Evolutionary conservation across 805 yeast genomes (phyloP).

Genomic region (Yarrowia yakushimensis): DNA sequence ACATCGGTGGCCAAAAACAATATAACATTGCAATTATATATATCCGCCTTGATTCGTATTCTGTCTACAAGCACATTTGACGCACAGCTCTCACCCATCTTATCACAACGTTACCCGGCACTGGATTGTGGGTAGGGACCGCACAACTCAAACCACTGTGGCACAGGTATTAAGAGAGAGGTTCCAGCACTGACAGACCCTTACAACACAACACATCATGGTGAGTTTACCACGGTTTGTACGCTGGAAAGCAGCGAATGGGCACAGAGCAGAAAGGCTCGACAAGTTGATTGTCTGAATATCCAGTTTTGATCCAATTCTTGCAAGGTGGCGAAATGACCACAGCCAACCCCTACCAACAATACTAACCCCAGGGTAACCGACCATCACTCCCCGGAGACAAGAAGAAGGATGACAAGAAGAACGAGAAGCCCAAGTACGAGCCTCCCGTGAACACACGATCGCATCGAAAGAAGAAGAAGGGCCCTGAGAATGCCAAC

Average conservation of each 20-base stretch:
- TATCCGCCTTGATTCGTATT: too few species aligned
- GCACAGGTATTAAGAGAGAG: background rate
- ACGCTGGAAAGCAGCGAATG: background rate
- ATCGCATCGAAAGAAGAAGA: slow-evolving; percentile 82
- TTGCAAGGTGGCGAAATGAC: slow-evolving; percentile 7
- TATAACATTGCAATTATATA: too few species aligned
- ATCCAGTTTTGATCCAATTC: background rate
- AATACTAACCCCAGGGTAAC: slow-evolving; percentile 34
- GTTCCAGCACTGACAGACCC: background rate
- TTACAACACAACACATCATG: slow-evolving; percentile 19
- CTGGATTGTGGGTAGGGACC: background rate
- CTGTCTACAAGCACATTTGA: background rate
- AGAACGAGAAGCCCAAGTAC: slow-evolving; percentile 71
- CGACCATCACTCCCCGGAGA: slow-evolving; percentile 37
- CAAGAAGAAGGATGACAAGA: slow-evolving; percentile 36
- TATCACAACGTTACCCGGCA: slow-evolving; percentile 22
- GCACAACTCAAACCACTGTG: slow-evolving; percentile 19
- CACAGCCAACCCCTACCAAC: background rate
- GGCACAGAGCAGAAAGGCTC: background rate
- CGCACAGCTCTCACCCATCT: background rate
- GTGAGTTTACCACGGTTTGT: background rate
- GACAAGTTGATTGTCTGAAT: background rate
- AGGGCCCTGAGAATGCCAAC: slow-evolving; percentile 82
- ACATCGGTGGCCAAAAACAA: background rate
- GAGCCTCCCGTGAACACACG: slow-evolving; percentile 98